These are phyloP conservation scores for Saccharomycopsis sp. DNA, from an alignment of 805 yeast genomes.

Conservation along the genomic window DNA sequence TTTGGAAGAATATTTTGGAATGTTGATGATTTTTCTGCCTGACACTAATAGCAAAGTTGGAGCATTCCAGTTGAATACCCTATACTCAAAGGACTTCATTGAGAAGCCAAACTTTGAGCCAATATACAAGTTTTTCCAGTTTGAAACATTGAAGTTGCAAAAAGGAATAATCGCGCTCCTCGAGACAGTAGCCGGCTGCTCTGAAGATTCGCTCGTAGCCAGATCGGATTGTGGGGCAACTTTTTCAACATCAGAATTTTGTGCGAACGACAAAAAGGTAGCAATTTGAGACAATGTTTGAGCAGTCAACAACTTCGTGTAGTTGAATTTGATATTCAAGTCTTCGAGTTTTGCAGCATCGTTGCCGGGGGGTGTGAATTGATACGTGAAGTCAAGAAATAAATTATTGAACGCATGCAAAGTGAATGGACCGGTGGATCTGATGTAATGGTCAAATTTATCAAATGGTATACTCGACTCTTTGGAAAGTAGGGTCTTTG, in stretches of 20 bases:
- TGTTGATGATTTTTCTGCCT: constrained; percentile 45
- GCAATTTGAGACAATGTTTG: constrained; percentile 37
- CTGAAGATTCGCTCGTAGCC: neutral
- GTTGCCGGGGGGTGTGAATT: constrained; percentile 14
- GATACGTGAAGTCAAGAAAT: constrained; percentile 30
- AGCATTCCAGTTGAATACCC: constrained; percentile 84
- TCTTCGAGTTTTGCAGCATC: constrained; percentile 4
- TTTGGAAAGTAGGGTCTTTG: constrained; percentile 4
- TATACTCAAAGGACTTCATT: constrained; percentile 77
- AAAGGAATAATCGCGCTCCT: neutral
- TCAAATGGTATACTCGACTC: constrained; percentile 24
- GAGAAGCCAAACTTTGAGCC: constrained; percentile 59
- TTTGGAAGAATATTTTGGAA: neutral
- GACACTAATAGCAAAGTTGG: constrained; percentile 68
- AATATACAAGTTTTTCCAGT: constrained; percentile 11
- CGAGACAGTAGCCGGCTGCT: neutral
- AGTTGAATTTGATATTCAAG: constrained; percentile 13
- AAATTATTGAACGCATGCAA: constrained; percentile 39
- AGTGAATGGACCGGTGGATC: constrained; percentile 36
- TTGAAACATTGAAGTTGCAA: constrained; percentile 4
- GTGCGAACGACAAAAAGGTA: constrained; percentile 42
- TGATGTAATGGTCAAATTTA: constrained; percentile 31
- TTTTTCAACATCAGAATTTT: constrained; percentile 35
- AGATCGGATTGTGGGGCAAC: neutral
- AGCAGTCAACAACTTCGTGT: constrained; percentile 34